Percentiles rank a stretch among this genome's conserved stretches.
Conservation (phyloP, 2,329 filamentous ascomycete species). For the Colletotrichum paranaense region DNA sequence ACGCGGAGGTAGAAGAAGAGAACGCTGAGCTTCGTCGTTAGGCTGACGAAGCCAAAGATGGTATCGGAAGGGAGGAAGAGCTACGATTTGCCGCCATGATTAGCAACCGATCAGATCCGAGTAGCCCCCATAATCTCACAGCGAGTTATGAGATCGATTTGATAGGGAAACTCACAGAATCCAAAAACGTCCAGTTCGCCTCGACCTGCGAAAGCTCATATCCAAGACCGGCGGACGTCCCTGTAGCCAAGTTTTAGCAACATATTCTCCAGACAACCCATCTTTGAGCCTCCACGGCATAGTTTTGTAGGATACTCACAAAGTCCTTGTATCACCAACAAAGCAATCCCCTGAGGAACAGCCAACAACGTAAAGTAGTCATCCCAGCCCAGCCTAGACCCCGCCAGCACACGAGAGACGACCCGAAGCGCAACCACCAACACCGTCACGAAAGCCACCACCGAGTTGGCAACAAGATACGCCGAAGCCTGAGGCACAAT, state of each 20-base stretch:
- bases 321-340: slow-evolving; percentile 45
- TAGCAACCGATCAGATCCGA: neutral
- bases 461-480: slow-evolving; percentile 42
- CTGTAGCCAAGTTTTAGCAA: slow-evolving; percentile 4
- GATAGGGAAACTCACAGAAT: neutral
- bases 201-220: slow-evolving; percentile 29
- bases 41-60: slow-evolving; percentile 47
- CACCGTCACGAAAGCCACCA: slow-evolving; percentile 37
- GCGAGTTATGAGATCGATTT: too few species aligned
- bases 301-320: slow-evolving; percentile 39
- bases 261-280: neutral
- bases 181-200: slow-evolving; percentile 9
- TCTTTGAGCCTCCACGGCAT: neutral
- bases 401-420: slow-evolving; percentile 40
- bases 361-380: slow-evolving; percentile 50
- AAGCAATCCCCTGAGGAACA: slow-evolving; percentile 44
- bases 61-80: slow-evolving; percentile 52
- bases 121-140: neutral
- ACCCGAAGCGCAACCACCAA: slow-evolving; percentile 41
- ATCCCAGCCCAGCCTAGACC: slow-evolving; percentile 47
- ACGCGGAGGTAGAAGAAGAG: slow-evolving; percentile 56
- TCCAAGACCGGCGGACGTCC: slow-evolving; percentile 40
- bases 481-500: slow-evolving; percentile 34
- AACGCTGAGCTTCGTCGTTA: slow-evolving; percentile 53
- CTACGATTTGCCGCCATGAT: slow-evolving; percentile 30